phyloP scores from a whole-genome alignment of 345 rosid genomes.

The Sonneratia alba region DNA sequence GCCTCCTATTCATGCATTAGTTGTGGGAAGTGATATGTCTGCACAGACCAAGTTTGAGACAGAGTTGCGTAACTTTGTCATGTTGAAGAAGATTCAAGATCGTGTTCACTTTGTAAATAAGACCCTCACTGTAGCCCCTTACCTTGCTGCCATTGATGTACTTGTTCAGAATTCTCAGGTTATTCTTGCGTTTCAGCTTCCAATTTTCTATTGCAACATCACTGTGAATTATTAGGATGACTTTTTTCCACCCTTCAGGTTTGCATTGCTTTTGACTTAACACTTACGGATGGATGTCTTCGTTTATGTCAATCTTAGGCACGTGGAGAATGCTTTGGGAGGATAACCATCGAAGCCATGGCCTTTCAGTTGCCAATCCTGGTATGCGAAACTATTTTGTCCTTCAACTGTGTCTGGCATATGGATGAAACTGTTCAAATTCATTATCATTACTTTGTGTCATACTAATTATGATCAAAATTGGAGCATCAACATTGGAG shows the following conservation, averaged over 20 bases:
- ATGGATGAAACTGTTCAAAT: not conserved
- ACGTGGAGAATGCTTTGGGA: conserved; percentile 86
- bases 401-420: not conserved
- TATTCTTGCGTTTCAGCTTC: not conserved
- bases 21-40: conserved; percentile 80
- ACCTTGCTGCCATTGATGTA: conserved; percentile 74
- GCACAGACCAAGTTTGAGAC: conserved; percentile 83
- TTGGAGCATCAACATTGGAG: not conserved
- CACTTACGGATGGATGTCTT: not conserved
- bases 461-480: not conserved
- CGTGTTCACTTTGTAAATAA: conserved; percentile 75
- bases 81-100: conserved; percentile 47
- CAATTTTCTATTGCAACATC: not conserved
- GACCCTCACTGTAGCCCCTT: conserved; percentile 68
- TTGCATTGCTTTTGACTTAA: not conserved
- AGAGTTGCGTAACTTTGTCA: conserved; percentile 57
- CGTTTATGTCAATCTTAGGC: conserved; percentile 22
- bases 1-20: conserved; percentile 69
- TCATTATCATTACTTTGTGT: not conserved
- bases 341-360: conserved; percentile 94
- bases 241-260: not conserved
- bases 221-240: not conserved
- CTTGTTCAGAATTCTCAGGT: conserved; percentile 86
- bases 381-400: conserved; percentile 19
- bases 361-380: conserved; percentile 84